These are phyloP conservation scores for Porphyrellus cyaneotinctus DNA, from an alignment of 768 basidiomycete genomes.

Conservation along the genomic window DNA sequence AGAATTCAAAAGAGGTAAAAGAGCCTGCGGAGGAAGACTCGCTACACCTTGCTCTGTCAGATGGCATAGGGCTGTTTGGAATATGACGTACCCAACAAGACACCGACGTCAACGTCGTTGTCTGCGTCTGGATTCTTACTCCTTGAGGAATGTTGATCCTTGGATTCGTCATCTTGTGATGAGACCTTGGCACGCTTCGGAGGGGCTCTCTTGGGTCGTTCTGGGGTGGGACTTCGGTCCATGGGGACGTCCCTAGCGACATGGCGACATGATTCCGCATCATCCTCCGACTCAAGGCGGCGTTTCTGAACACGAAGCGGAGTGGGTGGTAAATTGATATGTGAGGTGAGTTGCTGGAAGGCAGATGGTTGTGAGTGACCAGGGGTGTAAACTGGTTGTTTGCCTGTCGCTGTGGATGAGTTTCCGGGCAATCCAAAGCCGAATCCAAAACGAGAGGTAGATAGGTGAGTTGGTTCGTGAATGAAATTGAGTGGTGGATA, in stretches of 20 bases:
- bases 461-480: slow-evolving; percentile 53
- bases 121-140: slow-evolving; percentile 39
- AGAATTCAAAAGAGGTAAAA: slow-evolving; percentile 68
- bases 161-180: slow-evolving; percentile 26
- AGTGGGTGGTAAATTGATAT: slow-evolving; percentile 40
- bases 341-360: slow-evolving; percentile 54
- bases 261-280: slow-evolving; percentile 39
- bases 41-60: slow-evolving; percentile 42
- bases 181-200: slow-evolving; percentile 55
- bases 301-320: slow-evolving; percentile 54
- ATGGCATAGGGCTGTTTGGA: not conserved
- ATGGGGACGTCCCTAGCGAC: slow-evolving; percentile 59
- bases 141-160: slow-evolving; percentile 43
- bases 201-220: slow-evolving; percentile 64
- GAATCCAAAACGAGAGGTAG: slow-evolving; percentile 65
- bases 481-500: slow-evolving; percentile 64
- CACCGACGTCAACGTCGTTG: slow-evolving; percentile 65
- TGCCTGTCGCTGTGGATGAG: slow-evolving; percentile 42
- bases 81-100: slow-evolving; percentile 62
- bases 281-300: slow-evolving; percentile 67
- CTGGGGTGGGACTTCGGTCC: slow-evolving; percentile 84
- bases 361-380: slow-evolving; percentile 40
- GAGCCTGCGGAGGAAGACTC: slow-evolving; percentile 71
- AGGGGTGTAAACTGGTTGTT: slow-evolving; percentile 43
- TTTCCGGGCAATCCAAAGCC: slow-evolving; percentile 59